Percentiles rank a stretch among this genome's conserved stretches.
Conservation (phyloP, 352 stramenopile genomes). For the Sclerospora graminicola region DNA sequence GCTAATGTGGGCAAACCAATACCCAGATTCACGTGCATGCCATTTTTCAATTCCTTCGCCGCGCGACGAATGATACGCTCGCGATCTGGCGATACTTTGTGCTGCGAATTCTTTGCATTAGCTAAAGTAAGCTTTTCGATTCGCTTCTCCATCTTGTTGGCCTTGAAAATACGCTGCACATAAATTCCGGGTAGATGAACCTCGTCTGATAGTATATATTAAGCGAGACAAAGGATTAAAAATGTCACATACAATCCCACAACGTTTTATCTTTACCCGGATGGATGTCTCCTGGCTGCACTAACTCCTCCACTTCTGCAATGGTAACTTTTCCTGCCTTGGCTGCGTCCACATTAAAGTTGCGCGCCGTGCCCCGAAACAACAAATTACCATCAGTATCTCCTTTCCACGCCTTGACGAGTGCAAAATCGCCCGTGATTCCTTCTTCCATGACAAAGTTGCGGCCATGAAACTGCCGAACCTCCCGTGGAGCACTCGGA, state of each 20-base stretch:
- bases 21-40: conserved; percentile 97
- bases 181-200: conserved; percentile 94
- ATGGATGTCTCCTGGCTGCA: conserved; percentile 89
- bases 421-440: conserved; percentile 87
- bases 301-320: conserved; percentile 92
- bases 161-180: conserved; percentile 92
- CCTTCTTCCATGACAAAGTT: conserved; percentile 95
- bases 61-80: conserved; percentile 92
- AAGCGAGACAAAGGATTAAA: no score
- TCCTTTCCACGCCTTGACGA: conserved; percentile 95
- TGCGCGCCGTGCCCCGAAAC: conserved; percentile 91
- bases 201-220: conserved; percentile 43
- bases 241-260: not conserved
- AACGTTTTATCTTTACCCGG: conserved; percentile 26
- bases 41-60: conserved; percentile 82
- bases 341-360: conserved; percentile 94
- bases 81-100: conserved; percentile 65
- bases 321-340: conserved; percentile 91
- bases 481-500: conserved; percentile 55
- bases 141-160: conserved; percentile 84
- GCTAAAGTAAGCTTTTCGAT: conserved; percentile 90
- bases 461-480: conserved; percentile 71
- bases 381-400: conserved; percentile 95
- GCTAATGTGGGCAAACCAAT: conserved; percentile 94
- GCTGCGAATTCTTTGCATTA: conserved; percentile 47